Conservation (phyloP, 495 filamentous ascomycete species). For the Hypoxylon lenormandii region DNA sequence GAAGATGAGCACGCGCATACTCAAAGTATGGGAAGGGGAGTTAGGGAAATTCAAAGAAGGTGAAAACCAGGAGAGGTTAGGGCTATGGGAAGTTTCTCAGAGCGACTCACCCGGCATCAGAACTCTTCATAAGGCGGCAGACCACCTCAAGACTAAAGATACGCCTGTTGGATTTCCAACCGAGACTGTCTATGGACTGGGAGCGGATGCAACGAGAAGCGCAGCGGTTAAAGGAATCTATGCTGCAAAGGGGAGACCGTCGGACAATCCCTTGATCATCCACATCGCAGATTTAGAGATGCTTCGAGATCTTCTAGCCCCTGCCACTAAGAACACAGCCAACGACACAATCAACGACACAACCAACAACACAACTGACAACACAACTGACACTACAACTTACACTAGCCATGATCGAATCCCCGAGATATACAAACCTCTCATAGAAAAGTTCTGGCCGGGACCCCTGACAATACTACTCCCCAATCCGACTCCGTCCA, state of each 20-base stretch:
- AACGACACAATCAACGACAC: conserved; percentile 49
- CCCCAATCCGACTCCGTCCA: conserved; percentile 75
- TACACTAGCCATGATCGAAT: conserved; percentile 64
- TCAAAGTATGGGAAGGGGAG: conserved; percentile 29
- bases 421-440: conserved; percentile 81
- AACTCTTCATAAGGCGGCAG: conserved; percentile 66
- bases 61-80: conserved; percentile 39
- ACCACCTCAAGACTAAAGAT: conserved; percentile 70
- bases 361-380: conserved; percentile 45
- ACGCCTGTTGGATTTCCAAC: conserved; percentile 94
- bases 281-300: conserved; percentile 86
- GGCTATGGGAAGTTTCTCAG: conserved; percentile 45
- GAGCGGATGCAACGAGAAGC: conserved; percentile 89
- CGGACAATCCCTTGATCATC: conserved; percentile 94
- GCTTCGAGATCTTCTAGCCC: conserved; percentile 71
- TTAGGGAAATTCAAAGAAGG: conserved; percentile 43
- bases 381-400: conserved; percentile 45
- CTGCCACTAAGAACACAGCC: conserved; percentile 35
- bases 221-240: conserved; percentile 92
- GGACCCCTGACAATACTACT: conserved; percentile 93
- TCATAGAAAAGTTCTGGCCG: conserved; percentile 91
- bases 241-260: conserved; percentile 85
- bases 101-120: conserved; percentile 31
- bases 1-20: conserved; percentile 29
- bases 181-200: conserved; percentile 96